Evolutionary conservation across 2,329 filamentous ascomycete species (phyloP), one percentile per base, ranked within the genome.

Genomic region (Aspergillus nomiae): DNA sequence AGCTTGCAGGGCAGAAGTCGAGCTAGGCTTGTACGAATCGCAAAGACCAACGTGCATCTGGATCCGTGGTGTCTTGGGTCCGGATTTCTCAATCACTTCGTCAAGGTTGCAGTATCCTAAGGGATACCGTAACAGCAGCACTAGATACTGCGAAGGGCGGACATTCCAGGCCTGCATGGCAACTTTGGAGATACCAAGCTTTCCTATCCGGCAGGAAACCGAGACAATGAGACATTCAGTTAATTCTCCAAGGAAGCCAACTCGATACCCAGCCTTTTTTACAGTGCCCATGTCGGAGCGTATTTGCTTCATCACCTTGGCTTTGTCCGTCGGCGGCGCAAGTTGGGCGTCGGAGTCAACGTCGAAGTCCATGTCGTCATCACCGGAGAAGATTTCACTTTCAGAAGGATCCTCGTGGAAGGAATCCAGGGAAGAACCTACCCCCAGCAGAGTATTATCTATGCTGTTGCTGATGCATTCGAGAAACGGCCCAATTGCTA

Each of bases 151-250:
- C 0, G 82, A 77, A 0, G 82, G 77, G 16, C 85, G 77, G 12
- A 97, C 75, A 63, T 89, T 85, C 93, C 93, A 97, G 1, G 92
- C 91, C 70, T 90, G 84, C 76, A 92, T 85, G 0, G 88, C 89
- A 71, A 94, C 91, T 43, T 89, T 84, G 0, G 91, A 90, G 14
- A 97, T 86, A 0, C 86, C 88, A 1, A 97, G 84, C 69, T 90
- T 90, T 4, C 84, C 81, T 34, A 91, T 85, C 4, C 87, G 87
- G 34, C 91, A 85, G 0, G 92, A 92, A 2, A 95, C 76, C 5
- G 87, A 88, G 21, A 95, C 75, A 63, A 85, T 85, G 58, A 82
- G 65, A 3, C 85, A 80, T 63, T 79, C 83, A 12, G 79, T 78
- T 21, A 87, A 78, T 21, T 83, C 80, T 14, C 83, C 83, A 12